These are phyloP conservation scores for Ophiostoma piceae DNA, from an alignment of 2,329 filamentous ascomycete genomes.

Conservation along the genomic window DNA sequence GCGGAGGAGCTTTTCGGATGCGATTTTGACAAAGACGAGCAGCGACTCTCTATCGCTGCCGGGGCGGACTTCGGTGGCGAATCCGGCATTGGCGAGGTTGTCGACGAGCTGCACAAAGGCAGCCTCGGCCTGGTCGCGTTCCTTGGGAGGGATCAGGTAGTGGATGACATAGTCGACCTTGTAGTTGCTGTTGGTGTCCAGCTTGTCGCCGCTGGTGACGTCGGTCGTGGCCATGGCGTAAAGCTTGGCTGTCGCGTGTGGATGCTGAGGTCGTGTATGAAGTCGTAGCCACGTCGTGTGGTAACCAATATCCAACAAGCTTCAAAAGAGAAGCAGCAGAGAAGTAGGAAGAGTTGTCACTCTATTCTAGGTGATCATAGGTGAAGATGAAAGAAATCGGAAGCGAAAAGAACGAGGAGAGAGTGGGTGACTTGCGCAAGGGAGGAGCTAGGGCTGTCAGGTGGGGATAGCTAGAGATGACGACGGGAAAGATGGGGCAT, in stretches of 20 bases:
- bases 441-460: constrained; percentile 2
- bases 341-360: not conserved
- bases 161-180: constrained; percentile 80
- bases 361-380: not conserved
- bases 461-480: constrained; percentile 5
- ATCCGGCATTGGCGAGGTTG: constrained; percentile 69
- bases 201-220: constrained; percentile 25
- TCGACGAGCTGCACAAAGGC: constrained; percentile 74
- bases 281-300: not conserved
- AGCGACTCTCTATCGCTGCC: constrained; percentile 65
- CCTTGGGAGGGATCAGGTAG: constrained; percentile 63
- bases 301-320: not conserved
- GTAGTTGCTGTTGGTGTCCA: constrained; percentile 31
- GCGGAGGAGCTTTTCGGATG: constrained; percentile 67
- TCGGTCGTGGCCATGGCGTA: constrained; percentile 28
- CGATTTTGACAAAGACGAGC: constrained; percentile 76
- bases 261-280: not conserved
- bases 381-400: not conserved
- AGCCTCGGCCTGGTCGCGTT: constrained; percentile 54
- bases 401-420: not conserved
- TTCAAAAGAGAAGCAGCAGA: not conserved
- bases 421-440: not conserved
- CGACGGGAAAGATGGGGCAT: not conserved
- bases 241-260: not conserved
- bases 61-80: constrained; percentile 80